These are phyloP conservation scores for Carex arenaria DNA, from an alignment of 202 grass and related monocot genomes.

Conservation along the genomic window DNA sequence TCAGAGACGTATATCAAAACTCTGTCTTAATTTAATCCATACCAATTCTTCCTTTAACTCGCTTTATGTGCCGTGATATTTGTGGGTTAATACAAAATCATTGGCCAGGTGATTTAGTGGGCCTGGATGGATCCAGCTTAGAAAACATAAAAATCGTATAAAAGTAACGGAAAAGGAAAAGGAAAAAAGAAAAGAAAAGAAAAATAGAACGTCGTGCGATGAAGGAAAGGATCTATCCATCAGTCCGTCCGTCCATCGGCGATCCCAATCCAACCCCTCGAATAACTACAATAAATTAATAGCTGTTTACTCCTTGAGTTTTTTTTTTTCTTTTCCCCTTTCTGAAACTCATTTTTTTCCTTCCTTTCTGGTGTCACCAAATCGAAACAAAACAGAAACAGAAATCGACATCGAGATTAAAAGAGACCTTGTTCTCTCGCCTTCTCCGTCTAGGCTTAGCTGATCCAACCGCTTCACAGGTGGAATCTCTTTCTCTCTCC, in stretches of 20 bases:
- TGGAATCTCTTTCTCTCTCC: too few relatives aligned
- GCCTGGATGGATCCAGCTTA: background rate
- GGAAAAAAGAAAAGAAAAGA: background rate
- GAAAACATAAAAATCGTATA: background rate
- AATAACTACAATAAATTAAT: background rate
- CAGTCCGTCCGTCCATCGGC: background rate
- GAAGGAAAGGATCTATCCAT: background rate
- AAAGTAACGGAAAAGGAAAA: background rate
- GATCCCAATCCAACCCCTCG: conserved; percentile 3
- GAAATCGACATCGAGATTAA: background rate
- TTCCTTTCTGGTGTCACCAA: background rate
- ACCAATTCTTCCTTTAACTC: background rate
- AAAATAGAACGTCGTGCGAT: background rate
- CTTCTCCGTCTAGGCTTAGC: background rate
- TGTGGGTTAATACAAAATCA: background rate
- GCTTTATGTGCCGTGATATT: too few relatives aligned
- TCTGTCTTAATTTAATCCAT: background rate
- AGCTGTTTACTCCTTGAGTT: background rate
- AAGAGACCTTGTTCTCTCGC: background rate
- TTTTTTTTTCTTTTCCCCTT: background rate
- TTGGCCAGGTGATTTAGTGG: background rate
- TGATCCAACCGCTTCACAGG: background rate
- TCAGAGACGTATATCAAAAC: background rate
- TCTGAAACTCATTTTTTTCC: background rate
- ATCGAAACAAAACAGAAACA: background rate